phyloP scores from a whole-genome alignment of 176 grass and related monocot species.

The Rhynchospora breviuscula region DNA sequence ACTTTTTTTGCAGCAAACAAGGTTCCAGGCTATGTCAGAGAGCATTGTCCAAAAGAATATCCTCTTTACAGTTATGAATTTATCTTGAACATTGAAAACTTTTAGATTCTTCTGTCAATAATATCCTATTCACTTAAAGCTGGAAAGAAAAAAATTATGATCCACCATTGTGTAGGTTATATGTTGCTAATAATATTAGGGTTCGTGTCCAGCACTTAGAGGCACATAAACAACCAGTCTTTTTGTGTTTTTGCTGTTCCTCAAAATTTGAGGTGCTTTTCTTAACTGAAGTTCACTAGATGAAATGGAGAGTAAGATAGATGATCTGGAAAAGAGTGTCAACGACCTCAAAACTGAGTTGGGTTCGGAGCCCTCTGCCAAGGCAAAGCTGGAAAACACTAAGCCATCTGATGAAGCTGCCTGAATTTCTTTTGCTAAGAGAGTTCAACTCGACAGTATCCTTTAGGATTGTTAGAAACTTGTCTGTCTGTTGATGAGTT shows the following conservation, averaged over 20 bases:
- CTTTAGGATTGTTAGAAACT: not conserved
- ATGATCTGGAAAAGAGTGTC: conserved; percentile 90
- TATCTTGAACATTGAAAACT: not conserved
- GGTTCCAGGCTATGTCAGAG: conserved; percentile 90
- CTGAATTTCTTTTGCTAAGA: conserved; percentile 20
- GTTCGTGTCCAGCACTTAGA: not conserved
- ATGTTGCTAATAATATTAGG: not conserved
- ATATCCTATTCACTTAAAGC: not conserved
- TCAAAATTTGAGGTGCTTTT: conserved; percentile 1
- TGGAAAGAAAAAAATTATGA: not conserved
- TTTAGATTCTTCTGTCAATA: not conserved
- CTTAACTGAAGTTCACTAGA: conserved; percentile 80
- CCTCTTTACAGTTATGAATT: conserved; percentile 39
- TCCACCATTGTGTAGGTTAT: not conserved
- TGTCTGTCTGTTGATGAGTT: not conserved
- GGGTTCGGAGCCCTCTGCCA: conserved; percentile 37
- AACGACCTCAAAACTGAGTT: conserved; percentile 88
- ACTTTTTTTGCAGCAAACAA: conserved; percentile 70
- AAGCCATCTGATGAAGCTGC: conserved; percentile 39
- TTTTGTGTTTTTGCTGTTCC: not conserved
- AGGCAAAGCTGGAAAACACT: conserved; percentile 43
- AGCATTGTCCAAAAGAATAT: conserved; percentile 90
- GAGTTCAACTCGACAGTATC: conserved; percentile 9
- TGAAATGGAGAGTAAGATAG: conserved; percentile 89
- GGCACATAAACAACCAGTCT: not conserved